Conservation (phyloP, 345 rosid genomes). For the Brassica carinata region DNA sequence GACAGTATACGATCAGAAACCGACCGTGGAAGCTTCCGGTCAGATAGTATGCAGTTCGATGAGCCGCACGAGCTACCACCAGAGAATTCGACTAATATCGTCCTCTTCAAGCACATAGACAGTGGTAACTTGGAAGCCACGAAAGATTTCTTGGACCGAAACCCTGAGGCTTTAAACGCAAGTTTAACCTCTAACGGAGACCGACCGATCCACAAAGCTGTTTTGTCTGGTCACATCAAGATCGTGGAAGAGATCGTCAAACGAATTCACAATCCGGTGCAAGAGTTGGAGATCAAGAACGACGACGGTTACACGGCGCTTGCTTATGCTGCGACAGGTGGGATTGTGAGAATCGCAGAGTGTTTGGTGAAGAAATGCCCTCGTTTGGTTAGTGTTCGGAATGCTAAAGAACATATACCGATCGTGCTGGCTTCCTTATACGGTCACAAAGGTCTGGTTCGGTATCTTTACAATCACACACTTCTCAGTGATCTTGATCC, state of each 20-base stretch:
- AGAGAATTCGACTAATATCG: slow-evolving; percentile 40
- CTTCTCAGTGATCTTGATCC: slow-evolving; percentile 54
- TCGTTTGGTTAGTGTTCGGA: slow-evolving; percentile 47
- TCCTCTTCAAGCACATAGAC: slow-evolving; percentile 60
- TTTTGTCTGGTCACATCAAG: slow-evolving; percentile 60
- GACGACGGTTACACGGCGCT: slow-evolving; percentile 60
- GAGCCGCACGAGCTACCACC: slow-evolving; percentile 23
- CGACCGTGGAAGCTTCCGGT: slow-evolving; percentile 16
- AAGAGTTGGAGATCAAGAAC: slow-evolving; percentile 38
- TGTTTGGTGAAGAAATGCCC: slow-evolving; percentile 50
- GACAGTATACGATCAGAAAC: slow-evolving; percentile 30
- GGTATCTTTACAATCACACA: slow-evolving; percentile 55
- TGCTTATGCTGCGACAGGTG: slow-evolving; percentile 72
- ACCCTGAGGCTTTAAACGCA: slow-evolving; percentile 46
- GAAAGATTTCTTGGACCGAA: slow-evolving; percentile 43
- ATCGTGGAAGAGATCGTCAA: slow-evolving; percentile 57
- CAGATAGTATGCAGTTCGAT: slow-evolving; percentile 35
- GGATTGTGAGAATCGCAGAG: slow-evolving; percentile 57
- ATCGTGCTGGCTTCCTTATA: slow-evolving; percentile 68
- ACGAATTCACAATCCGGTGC: slow-evolving; percentile 24
- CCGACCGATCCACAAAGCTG: slow-evolving; percentile 65
- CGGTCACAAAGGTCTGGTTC: slow-evolving; percentile 61
- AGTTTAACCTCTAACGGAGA: slow-evolving; percentile 62
- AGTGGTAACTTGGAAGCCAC: slow-evolving; percentile 57
- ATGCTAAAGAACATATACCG: slow-evolving; percentile 52